A percentile compares a stretch with the other conserved stretches of the same genome.
Evolutionary conservation across 441 rosid genomes (phyloP).

Genomic region (Kokia cookei): DNA sequence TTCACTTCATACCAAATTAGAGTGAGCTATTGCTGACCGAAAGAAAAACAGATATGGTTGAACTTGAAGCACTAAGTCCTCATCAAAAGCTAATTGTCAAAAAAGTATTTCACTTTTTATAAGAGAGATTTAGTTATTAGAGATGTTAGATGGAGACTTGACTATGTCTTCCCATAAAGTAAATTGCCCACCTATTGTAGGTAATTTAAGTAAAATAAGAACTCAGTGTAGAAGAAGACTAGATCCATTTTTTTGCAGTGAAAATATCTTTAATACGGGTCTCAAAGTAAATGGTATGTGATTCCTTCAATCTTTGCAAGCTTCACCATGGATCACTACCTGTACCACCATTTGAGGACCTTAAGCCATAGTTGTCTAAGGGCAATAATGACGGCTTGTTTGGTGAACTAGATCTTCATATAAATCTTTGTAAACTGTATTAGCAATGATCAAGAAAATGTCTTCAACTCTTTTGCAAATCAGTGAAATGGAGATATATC

Average conservation of each 20-base stretch:
- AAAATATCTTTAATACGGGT: not conserved
- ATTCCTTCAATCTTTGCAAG: slow-evolving; percentile 26
- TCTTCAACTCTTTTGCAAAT: slow-evolving; percentile 21
- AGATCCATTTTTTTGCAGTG: slow-evolving; percentile 1
- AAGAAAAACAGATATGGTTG: too few species aligned
- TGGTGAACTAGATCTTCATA: slow-evolving; percentile 23
- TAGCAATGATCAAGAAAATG: slow-evolving; percentile 14
- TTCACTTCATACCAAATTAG: too few species aligned
- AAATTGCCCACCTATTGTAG: slow-evolving; percentile 11
- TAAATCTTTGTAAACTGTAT: slow-evolving; percentile 19
- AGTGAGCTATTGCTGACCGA: too few species aligned
- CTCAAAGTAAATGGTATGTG: not conserved
- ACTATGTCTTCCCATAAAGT: slow-evolving; percentile 12
- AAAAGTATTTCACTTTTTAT: not conserved
- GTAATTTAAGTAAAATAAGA: slow-evolving; percentile 12
- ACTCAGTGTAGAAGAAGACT: slow-evolving; percentile 9
- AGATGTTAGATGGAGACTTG: slow-evolving; percentile 25
- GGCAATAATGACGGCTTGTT: slow-evolving; percentile 6
- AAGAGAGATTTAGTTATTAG: not conserved
- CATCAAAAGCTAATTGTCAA: too few species aligned
- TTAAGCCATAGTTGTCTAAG: slow-evolving; percentile 9
- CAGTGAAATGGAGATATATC: slow-evolving; percentile 16
- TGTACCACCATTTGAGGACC: slow-evolving; percentile 27
- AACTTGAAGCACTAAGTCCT: too few species aligned
- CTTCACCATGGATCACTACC: slow-evolving; percentile 33